phyloP scores from a whole-genome alignment of 2,329 filamentous ascomycete genomes.

The Rutstroemia sp. region DNA sequence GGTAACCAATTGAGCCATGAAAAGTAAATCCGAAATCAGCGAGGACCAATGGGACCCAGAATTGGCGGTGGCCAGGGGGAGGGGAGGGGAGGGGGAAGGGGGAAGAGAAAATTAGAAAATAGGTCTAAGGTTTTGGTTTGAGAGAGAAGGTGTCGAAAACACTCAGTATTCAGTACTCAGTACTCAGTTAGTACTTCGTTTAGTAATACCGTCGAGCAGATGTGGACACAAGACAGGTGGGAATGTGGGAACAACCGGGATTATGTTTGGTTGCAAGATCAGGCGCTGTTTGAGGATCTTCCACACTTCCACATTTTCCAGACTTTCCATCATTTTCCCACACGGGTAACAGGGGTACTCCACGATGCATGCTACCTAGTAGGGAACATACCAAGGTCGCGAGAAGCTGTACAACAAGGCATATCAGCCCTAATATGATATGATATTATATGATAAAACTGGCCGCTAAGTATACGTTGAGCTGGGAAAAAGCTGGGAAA shows the following conservation, averaged over 20 bases:
- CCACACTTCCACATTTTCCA: constrained; percentile 12
- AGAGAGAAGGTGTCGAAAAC: not conserved
- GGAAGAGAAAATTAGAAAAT: not conserved
- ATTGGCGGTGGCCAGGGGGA: not conserved
- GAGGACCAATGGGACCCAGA: constrained; percentile 9
- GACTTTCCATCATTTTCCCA: not conserved
- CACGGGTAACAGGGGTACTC: constrained; percentile 14
- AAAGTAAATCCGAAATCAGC: constrained; percentile 19
- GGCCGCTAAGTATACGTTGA: not conserved
- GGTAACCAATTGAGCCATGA: constrained; percentile 12
- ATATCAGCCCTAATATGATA: constrained; percentile 26
- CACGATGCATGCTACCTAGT: constrained; percentile 12
- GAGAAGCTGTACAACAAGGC: constrained; percentile 19
- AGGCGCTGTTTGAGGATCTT: constrained; percentile 28
- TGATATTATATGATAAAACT: not conserved
- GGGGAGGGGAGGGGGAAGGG: not conserved
- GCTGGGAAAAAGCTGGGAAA: no score
- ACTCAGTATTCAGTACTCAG: no score
- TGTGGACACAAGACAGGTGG: not conserved
- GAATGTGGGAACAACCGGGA: constrained; percentile 14
- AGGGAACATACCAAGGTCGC: not conserved
- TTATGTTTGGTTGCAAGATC: constrained; percentile 26
- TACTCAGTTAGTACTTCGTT: no score
- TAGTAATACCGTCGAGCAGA: not conserved
- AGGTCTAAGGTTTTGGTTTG: not conserved